Evolutionary conservation across 306 rosid genomes (phyloP), one percentile per base, ranked within the genome.

Genomic region (Vachellia collinsii): DNA sequence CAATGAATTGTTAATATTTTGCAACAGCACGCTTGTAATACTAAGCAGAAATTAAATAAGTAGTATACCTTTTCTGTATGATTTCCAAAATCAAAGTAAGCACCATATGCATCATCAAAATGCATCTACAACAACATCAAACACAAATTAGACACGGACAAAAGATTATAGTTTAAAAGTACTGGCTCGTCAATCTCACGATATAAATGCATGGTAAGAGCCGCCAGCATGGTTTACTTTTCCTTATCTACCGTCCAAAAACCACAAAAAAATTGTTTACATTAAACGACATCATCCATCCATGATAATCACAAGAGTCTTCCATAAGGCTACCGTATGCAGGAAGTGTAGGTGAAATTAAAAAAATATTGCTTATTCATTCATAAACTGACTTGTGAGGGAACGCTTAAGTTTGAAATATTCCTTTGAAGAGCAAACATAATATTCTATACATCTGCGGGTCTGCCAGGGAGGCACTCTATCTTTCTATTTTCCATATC

Each of bases 31-130:
- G 64, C 22, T 34, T 61, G 22, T 72, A 78, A 75, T 63, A 25
- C 72, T 61, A 61, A 13, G 65, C 48, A 75, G 39, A 53, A 67
- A 81, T 34, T 29, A 34, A 22, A 50, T 23, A 44, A n/a, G 46
- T 17, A 47, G 71, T 51, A 19, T 90, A 95, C 99, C 98, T 93
- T 95, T 79, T 95, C 99, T 3, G 99, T 91, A 86, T 95, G 98
- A 86, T 88, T 90, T 78, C 99, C 97, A 54, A 90, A 95, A 87
- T 95, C 99, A 82, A 93, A 87, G 83, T 93, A 95, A 73, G 98
- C 90, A 79, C 94, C 98, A 68, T 87, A 76, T 10, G 85, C 83
- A 44, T 82, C 75, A 79, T 93, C 97, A 65, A 91, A 89, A 84
- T 95, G 98, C 91, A 95, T 89, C 99, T 95, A 98, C 68, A 86